Evolutionary conservation across 805 yeast species (phyloP).

Genomic region (Teunomyces aglyptinius): DNA sequence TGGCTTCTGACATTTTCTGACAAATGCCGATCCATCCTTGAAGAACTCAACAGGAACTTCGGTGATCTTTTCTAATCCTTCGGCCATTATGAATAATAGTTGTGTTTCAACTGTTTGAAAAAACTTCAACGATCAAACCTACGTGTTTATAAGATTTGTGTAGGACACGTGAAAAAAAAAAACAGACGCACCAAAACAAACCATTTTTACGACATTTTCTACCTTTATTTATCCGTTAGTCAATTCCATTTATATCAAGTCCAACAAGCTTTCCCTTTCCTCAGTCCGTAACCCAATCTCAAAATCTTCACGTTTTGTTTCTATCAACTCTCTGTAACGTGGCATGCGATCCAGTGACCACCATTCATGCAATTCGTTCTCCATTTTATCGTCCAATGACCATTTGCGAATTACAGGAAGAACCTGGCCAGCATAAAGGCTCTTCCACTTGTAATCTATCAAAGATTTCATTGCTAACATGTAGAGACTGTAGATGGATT

Average conservation of each 20-base stretch:
- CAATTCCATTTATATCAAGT: conserved; percentile 18
- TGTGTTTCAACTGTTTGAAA: neutral
- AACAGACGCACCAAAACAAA: too few relatives aligned
- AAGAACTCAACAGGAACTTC: conserved; percentile 90
- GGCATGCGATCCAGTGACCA: conserved; percentile 16
- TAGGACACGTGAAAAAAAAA: conserved; percentile 3
- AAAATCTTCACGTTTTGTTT: conserved; percentile 22
- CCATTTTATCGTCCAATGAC: conserved; percentile 32
- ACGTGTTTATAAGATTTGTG: conserved; percentile 8
- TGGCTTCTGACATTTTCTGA: conserved; percentile 92
- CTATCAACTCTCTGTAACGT: conserved; percentile 21
- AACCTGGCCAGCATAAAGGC: conserved; percentile 27
- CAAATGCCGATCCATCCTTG: conserved; percentile 86
- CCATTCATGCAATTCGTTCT: conserved; percentile 19
- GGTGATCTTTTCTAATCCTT: conserved; percentile 70
- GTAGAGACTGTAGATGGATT: conserved; percentile 15
- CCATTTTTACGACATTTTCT: neutral
- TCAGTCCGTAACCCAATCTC: conserved; percentile 22
- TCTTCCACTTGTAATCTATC: conserved; percentile 27
- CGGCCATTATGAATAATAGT: conserved; percentile 37
- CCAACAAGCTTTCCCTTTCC: conserved; percentile 30
- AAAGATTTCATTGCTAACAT: conserved; percentile 22
- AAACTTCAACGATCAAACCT: conserved; percentile 5
- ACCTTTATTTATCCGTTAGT: too few relatives aligned
- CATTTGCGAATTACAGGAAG: conserved; percentile 35